Conservation (phyloP, 1,139 yeast species). For the Petasospora fabianii region DNA sequence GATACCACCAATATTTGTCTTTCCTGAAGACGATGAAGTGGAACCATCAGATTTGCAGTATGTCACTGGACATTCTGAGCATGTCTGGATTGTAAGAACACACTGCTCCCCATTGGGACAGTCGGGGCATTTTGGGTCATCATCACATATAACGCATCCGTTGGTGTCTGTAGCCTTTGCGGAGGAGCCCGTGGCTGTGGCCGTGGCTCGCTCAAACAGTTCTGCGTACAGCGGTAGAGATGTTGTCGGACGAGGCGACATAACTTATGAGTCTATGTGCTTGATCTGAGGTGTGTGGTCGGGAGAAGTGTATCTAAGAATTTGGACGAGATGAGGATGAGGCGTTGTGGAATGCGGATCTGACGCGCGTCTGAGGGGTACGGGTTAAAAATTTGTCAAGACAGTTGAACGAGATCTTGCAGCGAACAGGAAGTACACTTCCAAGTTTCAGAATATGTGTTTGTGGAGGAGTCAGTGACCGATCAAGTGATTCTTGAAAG, state of each 20-base stretch:
- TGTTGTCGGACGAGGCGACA: background rate
- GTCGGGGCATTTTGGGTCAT: conserved; percentile 44
- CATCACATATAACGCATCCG: conserved; percentile 51
- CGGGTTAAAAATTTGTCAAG: no score
- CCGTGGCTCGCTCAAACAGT: conserved; percentile 6
- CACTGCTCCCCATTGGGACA: conserved; percentile 55
- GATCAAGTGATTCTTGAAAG: no score
- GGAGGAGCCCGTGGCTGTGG: background rate
- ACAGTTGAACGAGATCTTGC: no score
- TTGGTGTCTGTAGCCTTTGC: conserved; percentile 27
- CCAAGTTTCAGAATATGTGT: no score
- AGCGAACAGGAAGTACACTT: no score
- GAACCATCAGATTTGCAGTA: conserved; percentile 37
- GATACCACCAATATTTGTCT: conserved; percentile 22
- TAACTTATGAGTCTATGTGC: no score
- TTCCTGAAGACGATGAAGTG: conserved; percentile 8
- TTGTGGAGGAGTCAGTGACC: no score
- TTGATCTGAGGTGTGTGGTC: background rate
- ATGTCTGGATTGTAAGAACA: conserved; percentile 48
- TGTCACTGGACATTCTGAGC: conserved; percentile 53
- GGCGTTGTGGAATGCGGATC: no score
- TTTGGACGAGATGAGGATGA: no score
- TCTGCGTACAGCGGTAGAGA: background rate
- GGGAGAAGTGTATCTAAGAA: no score
- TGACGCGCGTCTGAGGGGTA: no score